phyloP scores from a whole-genome alignment of 495 filamentous ascomycete genomes.

The Parathielavia appendiculata region DNA sequence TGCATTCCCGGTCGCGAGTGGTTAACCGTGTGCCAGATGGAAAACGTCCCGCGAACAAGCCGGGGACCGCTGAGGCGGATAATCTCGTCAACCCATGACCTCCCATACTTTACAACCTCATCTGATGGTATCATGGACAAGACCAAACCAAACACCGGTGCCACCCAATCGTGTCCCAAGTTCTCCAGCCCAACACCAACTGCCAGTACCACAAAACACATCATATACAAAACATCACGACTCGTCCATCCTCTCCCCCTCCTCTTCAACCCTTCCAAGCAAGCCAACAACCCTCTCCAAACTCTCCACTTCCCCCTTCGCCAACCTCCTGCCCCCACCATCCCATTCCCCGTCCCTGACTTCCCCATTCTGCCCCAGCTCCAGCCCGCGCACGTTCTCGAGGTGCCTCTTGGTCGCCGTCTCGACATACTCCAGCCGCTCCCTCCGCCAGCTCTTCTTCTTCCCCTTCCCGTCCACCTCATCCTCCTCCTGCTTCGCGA shows the following conservation, averaged over 20 bases:
- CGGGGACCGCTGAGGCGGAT: not conserved
- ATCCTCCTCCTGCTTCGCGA: constrained; percentile 15
- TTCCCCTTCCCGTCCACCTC: constrained; percentile 16
- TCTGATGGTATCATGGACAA: constrained; percentile 9
- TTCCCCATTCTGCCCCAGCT: constrained; percentile 52
- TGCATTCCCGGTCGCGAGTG: not conserved
- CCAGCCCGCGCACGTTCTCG: constrained; percentile 49
- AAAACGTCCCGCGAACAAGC: not conserved
- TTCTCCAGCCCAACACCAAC: not conserved
- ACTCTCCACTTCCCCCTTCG: constrained; percentile 47
- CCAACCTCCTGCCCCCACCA: constrained; percentile 35
- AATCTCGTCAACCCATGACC: not conserved
- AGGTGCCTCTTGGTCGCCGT: constrained; percentile 55
- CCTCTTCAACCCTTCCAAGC: constrained; percentile 26
- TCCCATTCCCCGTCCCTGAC: constrained; percentile 55
- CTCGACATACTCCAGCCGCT: constrained; percentile 73
- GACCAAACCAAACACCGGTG: constrained; percentile 2
- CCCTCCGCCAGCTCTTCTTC: constrained; percentile 49
- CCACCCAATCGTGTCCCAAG: not conserved
- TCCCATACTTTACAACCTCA: not conserved
- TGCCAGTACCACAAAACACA: not conserved
- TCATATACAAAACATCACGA: constrained; percentile 11
- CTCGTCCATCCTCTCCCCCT: constrained; percentile 27
- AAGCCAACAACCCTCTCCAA: constrained; percentile 45
- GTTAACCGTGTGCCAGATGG: not conserved